Conservation (phyloP, 1,284 basidiomycete genomes). For the Rhodotorula sp. region DNA sequence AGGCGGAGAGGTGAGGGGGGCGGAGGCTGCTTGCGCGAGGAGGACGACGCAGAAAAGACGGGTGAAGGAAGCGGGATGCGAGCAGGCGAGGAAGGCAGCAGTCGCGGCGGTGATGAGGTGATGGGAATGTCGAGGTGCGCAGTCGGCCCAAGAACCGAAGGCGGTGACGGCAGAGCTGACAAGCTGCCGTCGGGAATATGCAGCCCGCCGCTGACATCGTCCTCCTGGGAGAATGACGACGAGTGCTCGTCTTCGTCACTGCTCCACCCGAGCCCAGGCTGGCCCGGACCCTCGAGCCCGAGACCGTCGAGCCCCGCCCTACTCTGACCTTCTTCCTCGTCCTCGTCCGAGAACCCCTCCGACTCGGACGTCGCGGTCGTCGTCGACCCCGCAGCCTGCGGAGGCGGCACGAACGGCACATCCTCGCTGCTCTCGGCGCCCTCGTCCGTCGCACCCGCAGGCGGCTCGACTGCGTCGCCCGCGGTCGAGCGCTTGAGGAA, state of each 20-base stretch:
- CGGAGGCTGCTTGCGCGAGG: neutral
- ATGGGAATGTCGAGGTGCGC: neutral
- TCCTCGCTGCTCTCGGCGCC: conserved; percentile 4
- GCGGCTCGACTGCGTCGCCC: neutral
- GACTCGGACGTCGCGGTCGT: conserved; percentile 7
- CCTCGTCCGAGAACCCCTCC: conserved; percentile 1
- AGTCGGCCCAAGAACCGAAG: neutral
- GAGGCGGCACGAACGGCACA: conserved; percentile 13
- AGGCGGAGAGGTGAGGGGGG: conserved; percentile 59
- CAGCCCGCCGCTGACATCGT: neutral
- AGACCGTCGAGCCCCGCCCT: too few species aligned
- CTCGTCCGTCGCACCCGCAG: neutral
- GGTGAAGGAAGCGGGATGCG: conserved; percentile 10
- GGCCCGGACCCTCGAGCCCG: neutral
- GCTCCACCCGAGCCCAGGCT: conserved; percentile 13
- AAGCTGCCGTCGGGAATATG: neutral
- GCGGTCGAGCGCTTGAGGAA: conserved; percentile 19
- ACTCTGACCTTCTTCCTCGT: neutral
- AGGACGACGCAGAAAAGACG: neutral
- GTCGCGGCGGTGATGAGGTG: neutral
- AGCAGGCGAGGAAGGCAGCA: neutral
- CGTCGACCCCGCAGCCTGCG: conserved; percentile 1
- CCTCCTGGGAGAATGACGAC: neutral
- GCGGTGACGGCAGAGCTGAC: neutral
- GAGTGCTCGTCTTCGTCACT: conserved; percentile 4